Evolutionary conservation across 2,329 filamentous ascomycete genomes (phyloP), one percentile per base, ranked within the genome.

Genomic region (Beauveria sp.): DNA sequence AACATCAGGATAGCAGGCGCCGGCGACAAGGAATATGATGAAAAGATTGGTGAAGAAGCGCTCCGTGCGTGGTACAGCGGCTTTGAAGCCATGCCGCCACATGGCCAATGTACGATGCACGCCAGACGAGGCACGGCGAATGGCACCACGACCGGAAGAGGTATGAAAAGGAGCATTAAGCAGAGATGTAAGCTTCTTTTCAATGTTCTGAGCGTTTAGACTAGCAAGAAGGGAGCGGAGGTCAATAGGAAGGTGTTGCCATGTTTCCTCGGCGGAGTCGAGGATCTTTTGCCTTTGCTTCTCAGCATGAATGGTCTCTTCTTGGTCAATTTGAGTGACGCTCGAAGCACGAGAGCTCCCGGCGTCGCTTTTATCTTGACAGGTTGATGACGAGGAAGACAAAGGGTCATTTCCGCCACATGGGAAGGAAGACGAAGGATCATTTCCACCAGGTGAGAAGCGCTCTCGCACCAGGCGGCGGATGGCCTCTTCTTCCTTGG

Each of bases 21-120:
- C 65, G 49, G 64, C 64, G 38, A 61, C 62, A 31, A 67, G 65
- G 45, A 67, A 62, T 16, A 63, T 18, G 61, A 67, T 65, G 65
- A 67, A 64, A 48, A 65, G 10, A 53, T 65, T 65, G 61, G 64
- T 65, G 24, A 62, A 48, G 48, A 34, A 34, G 34, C 64, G 60
- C 60, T 67, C 65, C 1, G 50, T 31, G 20, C 55, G 59, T 34
- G 63, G 62, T 6, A 65, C 64, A 10, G 64, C 62, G 22, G 54
- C 52, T n/a, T 48, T 26, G 59, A 64, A 67, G 38, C 65, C 63
- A 26, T 62, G 49, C 20, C 65, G 62, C 63, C 64, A 67, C 62
- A 67, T 66, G 22, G 48, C 26, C 20, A 67, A 62, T 2, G 63
- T 64, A 49, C 65, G 65, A 42, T n/a, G 49, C 26, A 65, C 56